These are phyloP conservation scores for Pseudogymnoascus verrucosus DNA, from an alignment of 2,329 filamentous ascomycete species.

Conservation along the genomic window DNA sequence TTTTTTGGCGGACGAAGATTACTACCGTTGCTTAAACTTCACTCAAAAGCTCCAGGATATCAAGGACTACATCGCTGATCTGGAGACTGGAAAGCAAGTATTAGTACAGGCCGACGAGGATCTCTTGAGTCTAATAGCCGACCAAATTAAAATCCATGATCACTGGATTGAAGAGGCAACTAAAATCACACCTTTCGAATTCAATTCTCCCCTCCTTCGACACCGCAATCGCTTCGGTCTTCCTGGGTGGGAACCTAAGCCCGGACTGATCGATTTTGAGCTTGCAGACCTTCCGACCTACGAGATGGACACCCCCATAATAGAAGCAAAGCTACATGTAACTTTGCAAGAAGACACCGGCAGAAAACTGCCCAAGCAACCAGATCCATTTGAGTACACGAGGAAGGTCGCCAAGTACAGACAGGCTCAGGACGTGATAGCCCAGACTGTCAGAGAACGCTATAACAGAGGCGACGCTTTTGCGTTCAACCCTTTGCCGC, in stretches of 20 bases:
- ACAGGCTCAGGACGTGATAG: not conserved
- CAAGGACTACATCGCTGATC: slow-evolving; percentile 19
- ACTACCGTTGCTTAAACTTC: slow-evolving; percentile 35
- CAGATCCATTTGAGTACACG: slow-evolving; percentile 2
- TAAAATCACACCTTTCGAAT: not conserved
- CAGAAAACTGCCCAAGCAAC: not conserved
- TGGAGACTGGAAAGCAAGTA: slow-evolving; percentile 13
- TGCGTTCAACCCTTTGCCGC: not conserved
- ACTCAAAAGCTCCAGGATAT: slow-evolving; percentile 27
- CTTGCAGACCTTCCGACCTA: not conserved
- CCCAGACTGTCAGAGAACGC: not conserved
- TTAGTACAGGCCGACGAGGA: not conserved
- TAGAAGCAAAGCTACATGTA: not conserved
- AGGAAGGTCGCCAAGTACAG: not conserved
- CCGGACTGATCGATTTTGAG: not conserved
- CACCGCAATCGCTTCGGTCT: not conserved
- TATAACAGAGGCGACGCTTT: not conserved
- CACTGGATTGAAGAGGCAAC: not conserved
- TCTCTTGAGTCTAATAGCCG: not conserved
- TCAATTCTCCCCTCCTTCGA: not conserved
- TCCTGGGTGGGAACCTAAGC: not conserved
- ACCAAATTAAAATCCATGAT: not conserved
- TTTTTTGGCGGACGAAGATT: slow-evolving; percentile 44
- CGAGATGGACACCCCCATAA: not conserved
- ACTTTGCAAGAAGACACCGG: not conserved